phyloP scores from a whole-genome alignment of 331 rosid species.

The Rhamnella rubrinervis region DNA sequence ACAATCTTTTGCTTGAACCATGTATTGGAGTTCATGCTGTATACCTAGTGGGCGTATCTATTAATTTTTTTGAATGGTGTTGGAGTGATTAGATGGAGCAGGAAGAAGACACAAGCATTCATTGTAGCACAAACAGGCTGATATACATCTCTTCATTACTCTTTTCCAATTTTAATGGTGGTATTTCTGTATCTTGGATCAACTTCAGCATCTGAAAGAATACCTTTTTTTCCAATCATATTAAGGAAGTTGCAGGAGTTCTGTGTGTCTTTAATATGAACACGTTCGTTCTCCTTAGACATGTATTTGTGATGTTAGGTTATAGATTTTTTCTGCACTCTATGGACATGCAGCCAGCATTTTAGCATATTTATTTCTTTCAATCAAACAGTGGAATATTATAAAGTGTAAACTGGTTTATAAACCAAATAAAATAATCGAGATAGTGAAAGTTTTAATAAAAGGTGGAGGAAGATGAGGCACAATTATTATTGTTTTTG shows the following conservation, averaged over 20 bases:
- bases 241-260: neutral
- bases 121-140: neutral
- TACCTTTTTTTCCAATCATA: neutral
- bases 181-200: neutral
- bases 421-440: neutral
- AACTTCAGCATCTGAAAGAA: neutral
- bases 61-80: neutral
- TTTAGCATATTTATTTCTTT: neutral
- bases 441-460: neutral
- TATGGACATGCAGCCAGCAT: no score
- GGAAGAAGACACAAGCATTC: neutral
- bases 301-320: neutral
- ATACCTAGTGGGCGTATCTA: neutral
- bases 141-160: neutral
- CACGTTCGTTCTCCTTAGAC: no score
- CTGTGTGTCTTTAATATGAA: no score
- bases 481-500: neutral
- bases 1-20: neutral
- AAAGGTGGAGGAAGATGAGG: neutral
- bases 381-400: neutral
- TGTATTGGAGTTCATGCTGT: neutral
- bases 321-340: neutral
- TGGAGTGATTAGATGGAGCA: neutral
- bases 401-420: neutral
- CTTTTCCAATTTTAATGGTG: neutral